Evolutionary conservation across 2,329 filamentous ascomycete genomes (phyloP).

Genomic region (Microdochium bolleyi): DNA sequence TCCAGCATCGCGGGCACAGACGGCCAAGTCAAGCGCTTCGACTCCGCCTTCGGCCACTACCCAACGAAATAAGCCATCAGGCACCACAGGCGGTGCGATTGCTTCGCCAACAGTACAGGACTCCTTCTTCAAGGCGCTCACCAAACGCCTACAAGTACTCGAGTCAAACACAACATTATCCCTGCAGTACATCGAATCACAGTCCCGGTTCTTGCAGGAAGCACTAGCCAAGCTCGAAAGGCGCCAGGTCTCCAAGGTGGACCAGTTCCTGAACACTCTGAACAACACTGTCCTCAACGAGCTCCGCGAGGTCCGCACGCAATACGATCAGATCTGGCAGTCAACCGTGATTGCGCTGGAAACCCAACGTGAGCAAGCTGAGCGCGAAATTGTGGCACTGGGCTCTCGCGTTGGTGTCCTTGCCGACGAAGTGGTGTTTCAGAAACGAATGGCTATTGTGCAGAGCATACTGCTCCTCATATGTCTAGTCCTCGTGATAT

Average conservation of each 20-base stretch:
- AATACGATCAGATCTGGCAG: slow-evolving; percentile 97
- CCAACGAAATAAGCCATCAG: slow-evolving; percentile 4
- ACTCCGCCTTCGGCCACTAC: slow-evolving; percentile 11
- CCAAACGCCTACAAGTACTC: slow-evolving; percentile 83
- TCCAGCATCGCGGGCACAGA: background rate
- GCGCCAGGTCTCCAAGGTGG: slow-evolving; percentile 76
- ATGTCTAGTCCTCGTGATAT: slow-evolving; percentile 82
- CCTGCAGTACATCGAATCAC: slow-evolving; percentile 92
- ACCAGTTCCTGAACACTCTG: slow-evolving; percentile 72
- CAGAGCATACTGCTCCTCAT: slow-evolving; percentile 82
- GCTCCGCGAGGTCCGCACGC: slow-evolving; percentile 65
- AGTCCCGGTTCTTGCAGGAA: slow-evolving; percentile 83
- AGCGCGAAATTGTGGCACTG: slow-evolving; percentile 76
- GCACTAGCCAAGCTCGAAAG: slow-evolving; percentile 82
- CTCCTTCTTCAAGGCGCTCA: slow-evolving; percentile 94
- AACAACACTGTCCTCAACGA: slow-evolving; percentile 83
- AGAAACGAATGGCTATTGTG: slow-evolving; percentile 88
- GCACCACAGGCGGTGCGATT: slow-evolving; percentile 26
- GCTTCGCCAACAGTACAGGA: slow-evolving; percentile 84
- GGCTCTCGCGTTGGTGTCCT: slow-evolving; percentile 75
- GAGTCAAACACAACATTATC: slow-evolving; percentile 91
- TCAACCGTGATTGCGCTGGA: slow-evolving; percentile 89
- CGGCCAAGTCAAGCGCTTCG: background rate
- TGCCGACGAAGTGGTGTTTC: slow-evolving; percentile 83
- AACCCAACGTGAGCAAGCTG: slow-evolving; percentile 75